Conservation (phyloP, 257 asterid species). For the Penstemon newberryi region DNA sequence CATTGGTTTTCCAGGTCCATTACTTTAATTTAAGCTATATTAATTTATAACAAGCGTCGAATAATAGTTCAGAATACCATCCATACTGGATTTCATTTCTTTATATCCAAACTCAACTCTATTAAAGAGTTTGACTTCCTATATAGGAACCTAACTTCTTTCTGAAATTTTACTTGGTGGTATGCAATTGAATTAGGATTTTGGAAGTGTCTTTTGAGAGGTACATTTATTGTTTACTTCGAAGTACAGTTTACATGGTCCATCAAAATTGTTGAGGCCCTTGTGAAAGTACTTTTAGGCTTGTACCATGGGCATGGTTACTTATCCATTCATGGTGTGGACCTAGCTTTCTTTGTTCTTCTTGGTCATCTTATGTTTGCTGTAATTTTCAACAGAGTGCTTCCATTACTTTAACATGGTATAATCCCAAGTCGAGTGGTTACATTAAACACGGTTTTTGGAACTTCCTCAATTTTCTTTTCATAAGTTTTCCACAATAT, state of each 20-base stretch:
- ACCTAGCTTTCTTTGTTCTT: background rate
- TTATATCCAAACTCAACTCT: background rate
- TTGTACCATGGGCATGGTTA: background rate
- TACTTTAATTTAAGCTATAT: background rate
- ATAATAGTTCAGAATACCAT: background rate
- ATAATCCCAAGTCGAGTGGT: background rate
- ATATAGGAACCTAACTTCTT: background rate
- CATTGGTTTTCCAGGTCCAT: conserved; percentile 83
- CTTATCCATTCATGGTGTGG: background rate
- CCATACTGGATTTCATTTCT: background rate
- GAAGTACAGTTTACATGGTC: background rate
- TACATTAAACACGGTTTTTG: background rate
- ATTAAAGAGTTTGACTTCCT: background rate
- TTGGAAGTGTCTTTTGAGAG: background rate
- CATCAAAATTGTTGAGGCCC: background rate
- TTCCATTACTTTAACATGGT: background rate
- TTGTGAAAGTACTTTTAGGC: background rate
- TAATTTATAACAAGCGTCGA: background rate
- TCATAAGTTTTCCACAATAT: background rate
- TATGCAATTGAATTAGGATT: conserved; percentile 6
- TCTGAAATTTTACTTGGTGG: background rate
- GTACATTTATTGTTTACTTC: background rate
- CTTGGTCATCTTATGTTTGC: background rate
- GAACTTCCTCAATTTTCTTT: background rate
- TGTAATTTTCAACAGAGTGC: background rate